These are phyloP conservation scores for Hypoxylon lienhwacheense DNA, from an alignment of 495 filamentous ascomycete genomes.

Conservation along the genomic window DNA sequence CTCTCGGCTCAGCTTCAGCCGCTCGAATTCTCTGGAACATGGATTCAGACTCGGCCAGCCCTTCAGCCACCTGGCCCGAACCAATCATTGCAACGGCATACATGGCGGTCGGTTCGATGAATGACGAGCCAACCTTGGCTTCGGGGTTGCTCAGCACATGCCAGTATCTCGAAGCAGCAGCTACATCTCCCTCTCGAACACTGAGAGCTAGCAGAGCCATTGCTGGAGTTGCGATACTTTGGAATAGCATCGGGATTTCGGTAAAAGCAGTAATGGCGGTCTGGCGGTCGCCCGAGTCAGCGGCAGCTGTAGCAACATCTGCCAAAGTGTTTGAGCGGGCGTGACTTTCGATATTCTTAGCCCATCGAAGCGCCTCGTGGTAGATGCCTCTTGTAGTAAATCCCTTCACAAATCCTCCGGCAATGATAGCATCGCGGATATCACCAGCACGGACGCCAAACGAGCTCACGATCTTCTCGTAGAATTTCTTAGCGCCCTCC, in stretches of 20 bases:
- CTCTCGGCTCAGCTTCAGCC: constrained; percentile 44
- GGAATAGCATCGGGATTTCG: constrained; percentile 52
- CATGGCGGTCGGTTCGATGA: constrained; percentile 86
- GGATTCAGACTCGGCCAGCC: constrained; percentile 70
- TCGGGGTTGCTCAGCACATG: constrained; percentile 63
- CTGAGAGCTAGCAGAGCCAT: constrained; percentile 84
- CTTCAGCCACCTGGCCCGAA: constrained; percentile 75
- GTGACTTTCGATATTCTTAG: constrained; percentile 51
- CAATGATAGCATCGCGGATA: constrained; percentile 69
- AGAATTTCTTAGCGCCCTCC: constrained; percentile 78
- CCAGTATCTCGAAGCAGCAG: constrained; percentile 76
- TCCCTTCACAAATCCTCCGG: constrained; percentile 73
- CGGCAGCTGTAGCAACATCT: constrained; percentile 60
- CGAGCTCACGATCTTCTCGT: constrained; percentile 70
- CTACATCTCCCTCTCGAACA: constrained; percentile 75
- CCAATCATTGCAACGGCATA: constrained; percentile 81
- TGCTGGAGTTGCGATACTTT: constrained; percentile 63
- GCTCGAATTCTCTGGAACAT: constrained; percentile 82
- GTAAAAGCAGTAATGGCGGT: constrained; percentile 71
- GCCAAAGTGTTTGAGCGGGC: constrained; percentile 43
- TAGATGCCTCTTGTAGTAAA: constrained; percentile 65
- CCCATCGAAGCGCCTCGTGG: constrained; percentile 66
- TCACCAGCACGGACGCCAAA: constrained; percentile 56
- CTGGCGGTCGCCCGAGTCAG: constrained; percentile 73
- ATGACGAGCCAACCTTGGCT: constrained; percentile 58